Conservation (phyloP, 352 stramenopile species). For the Phytophthora pseudosyringae region DNA sequence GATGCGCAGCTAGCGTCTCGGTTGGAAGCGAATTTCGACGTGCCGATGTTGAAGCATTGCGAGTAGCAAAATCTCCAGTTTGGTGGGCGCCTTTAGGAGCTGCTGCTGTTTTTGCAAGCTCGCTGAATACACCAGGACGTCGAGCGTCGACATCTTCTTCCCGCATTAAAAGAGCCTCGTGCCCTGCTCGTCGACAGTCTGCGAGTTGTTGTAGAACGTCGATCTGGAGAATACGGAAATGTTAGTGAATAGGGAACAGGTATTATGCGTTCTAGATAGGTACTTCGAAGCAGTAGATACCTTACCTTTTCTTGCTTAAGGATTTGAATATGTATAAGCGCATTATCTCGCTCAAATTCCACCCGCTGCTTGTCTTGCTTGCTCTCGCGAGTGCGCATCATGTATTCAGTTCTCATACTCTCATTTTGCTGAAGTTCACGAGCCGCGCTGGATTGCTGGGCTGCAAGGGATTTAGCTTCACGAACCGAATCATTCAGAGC, state of each 20-base stretch:
- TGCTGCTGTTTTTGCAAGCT: slow-evolving; percentile 31
- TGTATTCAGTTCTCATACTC: slow-evolving; percentile 60
- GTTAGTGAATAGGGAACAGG: neutral
- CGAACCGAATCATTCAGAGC: slow-evolving; percentile 56
- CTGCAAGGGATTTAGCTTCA: slow-evolving; percentile 54
- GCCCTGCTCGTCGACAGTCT: slow-evolving; percentile 47
- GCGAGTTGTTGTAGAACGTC: slow-evolving; percentile 47
- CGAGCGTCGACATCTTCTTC: slow-evolving; percentile 74
- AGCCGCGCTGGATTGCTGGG: slow-evolving; percentile 53
- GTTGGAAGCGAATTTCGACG: slow-evolving; percentile 30
- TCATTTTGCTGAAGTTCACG: slow-evolving; percentile 65
- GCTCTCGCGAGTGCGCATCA: slow-evolving; percentile 53
- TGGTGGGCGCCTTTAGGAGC: neutral
- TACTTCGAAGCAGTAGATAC: neutral
- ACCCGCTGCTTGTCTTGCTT: slow-evolving; percentile 57
- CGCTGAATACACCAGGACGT: slow-evolving; percentile 52
- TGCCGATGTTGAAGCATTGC: neutral
- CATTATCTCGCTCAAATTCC: slow-evolving; percentile 63
- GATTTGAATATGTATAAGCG: slow-evolving; percentile 46
- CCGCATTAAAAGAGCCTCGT: slow-evolving; percentile 64
- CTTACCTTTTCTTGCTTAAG: slow-evolving; percentile 54
- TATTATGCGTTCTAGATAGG: neutral
- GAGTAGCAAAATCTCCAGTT: neutral
- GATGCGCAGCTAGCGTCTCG: slow-evolving; percentile 1
- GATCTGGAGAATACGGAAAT: slow-evolving; percentile 12